Percentiles rank a stretch among this genome's conserved stretches.
phyloP scores from a whole-genome alignment of 1,284 basidiomycete genomes.

The Pseudozyma sp. region DNA sequence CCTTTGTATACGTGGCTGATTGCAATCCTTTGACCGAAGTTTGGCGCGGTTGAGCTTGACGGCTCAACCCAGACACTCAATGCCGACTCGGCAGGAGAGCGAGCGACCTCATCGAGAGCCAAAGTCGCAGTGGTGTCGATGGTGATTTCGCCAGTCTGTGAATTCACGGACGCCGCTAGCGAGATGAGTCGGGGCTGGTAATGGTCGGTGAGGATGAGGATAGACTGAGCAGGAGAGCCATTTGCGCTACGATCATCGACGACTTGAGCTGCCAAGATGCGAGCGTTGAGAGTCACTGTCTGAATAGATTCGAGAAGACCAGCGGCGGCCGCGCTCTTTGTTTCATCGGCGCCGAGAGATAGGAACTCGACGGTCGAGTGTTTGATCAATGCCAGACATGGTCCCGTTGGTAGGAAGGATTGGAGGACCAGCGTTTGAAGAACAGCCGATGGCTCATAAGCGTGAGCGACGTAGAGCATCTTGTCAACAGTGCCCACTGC shows the following conservation, averaged over 20 bases:
- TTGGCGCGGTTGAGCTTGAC: neutral
- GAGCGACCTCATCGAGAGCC: conserved; percentile 51
- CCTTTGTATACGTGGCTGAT: conserved; percentile 55
- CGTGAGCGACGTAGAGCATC: conserved; percentile 52
- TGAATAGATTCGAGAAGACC: conserved; percentile 30
- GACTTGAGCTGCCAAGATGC: conserved; percentile 35
- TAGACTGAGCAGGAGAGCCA: conserved; percentile 9
- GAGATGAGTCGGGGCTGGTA: conserved; percentile 50
- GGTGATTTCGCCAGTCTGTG: conserved; percentile 10
- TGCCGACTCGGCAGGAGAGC: conserved; percentile 54
- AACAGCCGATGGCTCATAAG: conserved; percentile 44
- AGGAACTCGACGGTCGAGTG: conserved; percentile 50
- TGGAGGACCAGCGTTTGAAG: conserved; percentile 36
- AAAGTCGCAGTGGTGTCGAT: conserved; percentile 34
- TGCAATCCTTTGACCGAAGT: conserved; percentile 29
- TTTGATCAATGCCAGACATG: conserved; percentile 45
- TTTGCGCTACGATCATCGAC: conserved; percentile 17
- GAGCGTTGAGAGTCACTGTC: conserved; percentile 37
- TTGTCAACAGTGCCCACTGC: conserved; percentile 2
- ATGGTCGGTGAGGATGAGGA: conserved; percentile 60
- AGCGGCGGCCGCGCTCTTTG: conserved; percentile 6
- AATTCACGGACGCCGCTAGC: conserved; percentile 11
- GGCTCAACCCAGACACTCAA: conserved; percentile 42
- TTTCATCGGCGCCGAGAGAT: conserved; percentile 14
- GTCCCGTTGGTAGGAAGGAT: conserved; percentile 39